These are phyloP conservation scores for Clavaria fumosa DNA, from an alignment of 768 basidiomycete species.

Conservation along the genomic window DNA sequence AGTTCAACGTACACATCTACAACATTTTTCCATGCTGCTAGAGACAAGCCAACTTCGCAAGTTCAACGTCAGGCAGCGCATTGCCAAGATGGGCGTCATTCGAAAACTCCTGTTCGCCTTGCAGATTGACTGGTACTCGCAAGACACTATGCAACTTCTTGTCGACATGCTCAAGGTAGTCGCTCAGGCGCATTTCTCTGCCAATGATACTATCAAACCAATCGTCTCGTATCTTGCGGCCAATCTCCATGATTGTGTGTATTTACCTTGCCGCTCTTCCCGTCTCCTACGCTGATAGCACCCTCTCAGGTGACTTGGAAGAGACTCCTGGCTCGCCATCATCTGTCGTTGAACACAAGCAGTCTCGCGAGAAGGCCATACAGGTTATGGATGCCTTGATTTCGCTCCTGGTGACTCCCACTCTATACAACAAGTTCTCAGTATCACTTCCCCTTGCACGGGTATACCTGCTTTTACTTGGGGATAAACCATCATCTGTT, in stretches of 20 bases:
- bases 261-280: no score
- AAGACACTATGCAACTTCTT: conserved; percentile 33
- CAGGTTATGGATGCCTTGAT: conserved; percentile 53
- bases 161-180: conserved; percentile 46
- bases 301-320: no score
- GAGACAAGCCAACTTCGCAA: conserved; percentile 53
- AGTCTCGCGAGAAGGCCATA: conserved; percentile 44
- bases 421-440: conserved; percentile 55
- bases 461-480: conserved; percentile 65
- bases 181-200: conserved; percentile 50
- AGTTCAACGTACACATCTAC: conserved; percentile 65
- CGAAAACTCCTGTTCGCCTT: conserved; percentile 69
- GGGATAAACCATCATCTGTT: conserved; percentile 48
- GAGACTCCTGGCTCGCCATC: conserved; percentile 27
- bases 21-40: conserved; percentile 68
- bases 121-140: conserved; percentile 63
- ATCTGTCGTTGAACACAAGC: conserved; percentile 35
- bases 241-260: conserved; percentile 52
- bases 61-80: conserved; percentile 65
- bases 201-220: conserved; percentile 70
- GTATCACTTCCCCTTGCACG: conserved; percentile 63
- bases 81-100: conserved; percentile 56
- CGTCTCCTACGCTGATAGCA: no score
- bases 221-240: conserved; percentile 76
- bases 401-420: conserved; percentile 38